Conservation (phyloP, 495 filamentous ascomycete species). For the Penicillium canariense region DNA sequence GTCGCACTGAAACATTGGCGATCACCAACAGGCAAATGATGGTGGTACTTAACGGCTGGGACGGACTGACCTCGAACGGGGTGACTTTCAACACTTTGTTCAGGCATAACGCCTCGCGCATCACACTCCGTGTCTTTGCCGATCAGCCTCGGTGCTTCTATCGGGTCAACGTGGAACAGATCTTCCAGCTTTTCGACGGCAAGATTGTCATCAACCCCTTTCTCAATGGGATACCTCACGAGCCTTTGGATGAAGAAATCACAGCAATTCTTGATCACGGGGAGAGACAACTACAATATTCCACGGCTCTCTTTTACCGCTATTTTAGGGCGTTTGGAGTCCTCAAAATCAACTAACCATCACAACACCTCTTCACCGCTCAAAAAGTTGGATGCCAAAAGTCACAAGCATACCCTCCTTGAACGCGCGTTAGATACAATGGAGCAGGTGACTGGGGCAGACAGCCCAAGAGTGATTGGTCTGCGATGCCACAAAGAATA, state of each 20-base stretch:
- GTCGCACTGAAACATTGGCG: neutral
- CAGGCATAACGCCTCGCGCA: neutral
- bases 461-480: too few relatives aligned
- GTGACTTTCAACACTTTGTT: neutral
- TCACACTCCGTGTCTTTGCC: conserved; percentile 1
- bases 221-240: neutral
- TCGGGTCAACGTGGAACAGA: conserved; percentile 1
- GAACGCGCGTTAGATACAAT: too few relatives aligned
- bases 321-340: neutral
- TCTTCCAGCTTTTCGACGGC: neutral
- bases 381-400: too few relatives aligned
- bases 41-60: conserved; percentile 2
- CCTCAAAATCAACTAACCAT: neutral
- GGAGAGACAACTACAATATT: neutral
- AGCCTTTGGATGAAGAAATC: neutral
- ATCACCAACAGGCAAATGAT: neutral
- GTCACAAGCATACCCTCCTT: neutral
- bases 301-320: neutral
- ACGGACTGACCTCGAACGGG: neutral
- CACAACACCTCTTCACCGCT: neutral
- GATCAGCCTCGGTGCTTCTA: neutral
- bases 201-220: neutral
- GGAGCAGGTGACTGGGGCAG: too few relatives aligned
- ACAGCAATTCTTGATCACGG: neutral
- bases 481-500: too few relatives aligned